Evolutionary conservation across 148 eudicot genomes (phyloP).

Genomic region (Talinum fruticosum): DNA sequence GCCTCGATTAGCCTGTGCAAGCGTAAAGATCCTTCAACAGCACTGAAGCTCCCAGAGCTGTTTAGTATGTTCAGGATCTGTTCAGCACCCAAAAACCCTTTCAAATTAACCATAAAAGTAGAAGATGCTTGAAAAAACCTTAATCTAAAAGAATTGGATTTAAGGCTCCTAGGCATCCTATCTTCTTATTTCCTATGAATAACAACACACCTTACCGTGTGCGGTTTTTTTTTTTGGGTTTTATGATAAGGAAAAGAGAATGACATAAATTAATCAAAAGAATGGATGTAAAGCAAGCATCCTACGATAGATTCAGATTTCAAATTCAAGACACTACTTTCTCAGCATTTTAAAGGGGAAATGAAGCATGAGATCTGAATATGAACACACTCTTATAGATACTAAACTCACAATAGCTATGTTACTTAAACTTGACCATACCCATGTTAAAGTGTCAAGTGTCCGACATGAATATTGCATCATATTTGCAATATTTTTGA

Average conservation of each 20-base stretch:
- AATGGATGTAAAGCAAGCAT: too few species aligned
- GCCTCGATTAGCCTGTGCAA: conserved; percentile 83
- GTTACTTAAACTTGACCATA: too few species aligned
- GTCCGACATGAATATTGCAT: too few species aligned
- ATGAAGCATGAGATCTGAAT: too few species aligned
- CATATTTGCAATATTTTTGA: too few species aligned
- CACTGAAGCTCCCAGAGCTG: conserved; percentile 57
- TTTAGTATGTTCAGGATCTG: conserved; percentile 73
- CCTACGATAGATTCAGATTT: background rate
- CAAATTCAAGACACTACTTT: background rate
- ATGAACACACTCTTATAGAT: too few species aligned
- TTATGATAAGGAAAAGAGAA: too few species aligned
- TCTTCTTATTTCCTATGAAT: background rate
- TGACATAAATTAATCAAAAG: too few species aligned
- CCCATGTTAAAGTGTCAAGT: too few species aligned
- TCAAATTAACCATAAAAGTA: background rate
- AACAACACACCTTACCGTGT: background rate
- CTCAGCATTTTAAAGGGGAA: background rate
- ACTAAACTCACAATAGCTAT: too few species aligned
- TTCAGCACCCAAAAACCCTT: conserved; percentile 15
- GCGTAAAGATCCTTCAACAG: conserved; percentile 64
- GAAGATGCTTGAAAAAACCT: background rate
- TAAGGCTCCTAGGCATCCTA: background rate
- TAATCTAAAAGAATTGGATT: background rate
- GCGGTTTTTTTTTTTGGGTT: too few species aligned